phyloP scores from a whole-genome alignment of 768 basidiomycete genomes.

The Tricholoma sp. region DNA sequence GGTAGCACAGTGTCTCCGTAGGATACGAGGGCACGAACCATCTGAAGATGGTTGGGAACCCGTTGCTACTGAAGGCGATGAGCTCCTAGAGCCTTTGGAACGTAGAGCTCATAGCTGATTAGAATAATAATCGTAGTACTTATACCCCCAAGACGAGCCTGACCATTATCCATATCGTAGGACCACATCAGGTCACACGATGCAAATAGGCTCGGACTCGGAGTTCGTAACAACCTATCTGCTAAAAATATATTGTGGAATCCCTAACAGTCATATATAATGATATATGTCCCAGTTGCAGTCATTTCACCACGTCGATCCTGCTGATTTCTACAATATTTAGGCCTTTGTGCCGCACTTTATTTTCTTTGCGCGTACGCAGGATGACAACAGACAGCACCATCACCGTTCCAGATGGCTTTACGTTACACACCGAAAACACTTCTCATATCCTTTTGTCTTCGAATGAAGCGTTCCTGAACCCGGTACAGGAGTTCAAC shows the following conservation, averaged over 20 bases:
- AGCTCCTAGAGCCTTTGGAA: constrained; percentile 63
- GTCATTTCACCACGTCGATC: constrained; percentile 14
- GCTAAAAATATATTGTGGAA: too few relatives aligned
- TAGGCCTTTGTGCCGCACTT: constrained; percentile 22
- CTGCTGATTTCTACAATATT: constrained; percentile 8
- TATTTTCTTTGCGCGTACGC: not conserved
- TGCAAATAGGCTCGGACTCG: too few relatives aligned
- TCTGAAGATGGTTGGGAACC: constrained; percentile 71
- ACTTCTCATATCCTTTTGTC: constrained; percentile 76
- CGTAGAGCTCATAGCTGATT: constrained; percentile 16
- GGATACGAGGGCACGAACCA: constrained; percentile 46
- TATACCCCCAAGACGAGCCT: not conserved
- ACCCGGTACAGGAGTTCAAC: constrained; percentile 98
- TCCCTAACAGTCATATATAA: too few relatives aligned
- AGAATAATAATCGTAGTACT: not conserved
- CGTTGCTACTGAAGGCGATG: constrained; percentile 69
- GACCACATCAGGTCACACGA: too few relatives aligned
- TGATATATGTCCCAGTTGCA: not conserved
- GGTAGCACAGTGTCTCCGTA: constrained; percentile 36
- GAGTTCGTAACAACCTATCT: too few relatives aligned
- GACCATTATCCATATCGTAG: too few relatives aligned
- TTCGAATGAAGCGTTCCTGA: constrained; percentile 85
- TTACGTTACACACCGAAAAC: constrained; percentile 77
- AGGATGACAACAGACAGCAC: constrained; percentile 21
- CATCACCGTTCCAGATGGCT: constrained; percentile 61